Base-by-base conservation (phyloP, 169 alveolate genomes). In the Plasmodium inui region DNA sequence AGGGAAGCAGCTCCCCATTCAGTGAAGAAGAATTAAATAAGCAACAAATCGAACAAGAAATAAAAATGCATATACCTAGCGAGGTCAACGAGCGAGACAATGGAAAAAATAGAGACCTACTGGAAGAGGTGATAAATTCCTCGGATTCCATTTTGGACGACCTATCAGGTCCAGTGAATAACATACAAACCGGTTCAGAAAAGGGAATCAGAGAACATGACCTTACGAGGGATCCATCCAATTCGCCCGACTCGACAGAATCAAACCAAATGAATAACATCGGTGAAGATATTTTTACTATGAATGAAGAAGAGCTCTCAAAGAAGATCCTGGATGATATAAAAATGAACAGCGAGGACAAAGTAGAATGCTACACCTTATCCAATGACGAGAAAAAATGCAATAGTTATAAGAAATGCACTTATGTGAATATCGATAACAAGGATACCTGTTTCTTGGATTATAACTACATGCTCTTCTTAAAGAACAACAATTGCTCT, bases 291-390 rank as follows among this genome's bases (percentile, higher is more conserved):
- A 84, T 84, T 17, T 84, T 84, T 44, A 41, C 76, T 3, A 28
- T 84, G 50, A 84, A 76, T 84, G 92, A 84, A 55, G 92, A 84
- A 50, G 92, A 84, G 76, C 79, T 84, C 10, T 84, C 92, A 3
- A 72, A 84, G 57, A 84, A 84, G 37, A 84, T 84, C 0, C 76
- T 72, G 32, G 92, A 84, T 5, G 92, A 84, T 53, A 73, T 84
- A 7, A 84, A 73, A 37, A 46, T 84, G 84, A 84, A 84, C 28
- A 73, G 84, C 19, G 92, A 84, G 55, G 92, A 84, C 14, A 84
- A 84, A 55, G 55, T 84, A 10, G 92, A 84, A 37, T 84, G 92
- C 28, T 46, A 84, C 57, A 72, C 73, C 19, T 44, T 72, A 34
- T 84, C 92, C n/a, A 53, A 84, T 28, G 61, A 74, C 26, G 84